Evolutionary conservation across 2,329 filamentous ascomycete species (phyloP).

Genomic region (Penicillium janthinellum): DNA sequence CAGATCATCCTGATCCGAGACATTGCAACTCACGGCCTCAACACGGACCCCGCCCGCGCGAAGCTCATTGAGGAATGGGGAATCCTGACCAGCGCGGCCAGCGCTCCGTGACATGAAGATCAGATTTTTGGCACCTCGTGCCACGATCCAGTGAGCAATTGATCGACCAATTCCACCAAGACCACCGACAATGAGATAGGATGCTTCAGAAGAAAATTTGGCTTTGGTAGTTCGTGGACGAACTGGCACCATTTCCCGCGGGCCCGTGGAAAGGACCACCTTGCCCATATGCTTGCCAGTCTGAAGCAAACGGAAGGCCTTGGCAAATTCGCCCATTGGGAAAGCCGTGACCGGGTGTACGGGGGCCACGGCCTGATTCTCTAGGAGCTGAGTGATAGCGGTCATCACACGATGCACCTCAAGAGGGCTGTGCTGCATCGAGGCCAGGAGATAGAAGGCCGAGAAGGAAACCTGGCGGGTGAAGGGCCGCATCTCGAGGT

Average conservation of each 20-base stretch:
- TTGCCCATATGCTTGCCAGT: conserved; percentile 29
- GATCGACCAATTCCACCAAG: conserved; percentile 32
- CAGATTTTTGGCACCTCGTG: conserved; percentile 54
- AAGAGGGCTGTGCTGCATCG: conserved; percentile 1
- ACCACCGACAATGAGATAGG: conserved; percentile 33
- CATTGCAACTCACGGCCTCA: neutral
- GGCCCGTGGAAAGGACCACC: neutral
- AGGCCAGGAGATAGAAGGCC: conserved; percentile 9
- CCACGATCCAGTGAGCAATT: conserved; percentile 46
- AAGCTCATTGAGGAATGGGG: neutral
- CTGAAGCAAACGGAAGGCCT: conserved; percentile 36
- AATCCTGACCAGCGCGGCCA: neutral
- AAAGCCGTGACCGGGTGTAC: conserved; percentile 21
- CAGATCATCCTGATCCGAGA: neutral
- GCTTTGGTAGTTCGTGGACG: neutral
- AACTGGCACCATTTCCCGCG: neutral
- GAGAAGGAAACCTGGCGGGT: conserved; percentile 11
- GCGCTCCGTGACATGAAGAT: conserved; percentile 55
- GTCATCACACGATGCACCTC: conserved; percentile 3
- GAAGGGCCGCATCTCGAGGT: conserved; percentile 24
- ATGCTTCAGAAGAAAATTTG: conserved; percentile 7
- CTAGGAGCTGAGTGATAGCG: conserved; percentile 7
- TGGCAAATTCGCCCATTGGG: conserved; percentile 23
- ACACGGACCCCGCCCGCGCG: neutral
- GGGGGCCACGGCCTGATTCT: conserved; percentile 27